Evolutionary conservation across 352 stramenopile genomes (phyloP).

Genomic region (Pythium oligandrum): DNA sequence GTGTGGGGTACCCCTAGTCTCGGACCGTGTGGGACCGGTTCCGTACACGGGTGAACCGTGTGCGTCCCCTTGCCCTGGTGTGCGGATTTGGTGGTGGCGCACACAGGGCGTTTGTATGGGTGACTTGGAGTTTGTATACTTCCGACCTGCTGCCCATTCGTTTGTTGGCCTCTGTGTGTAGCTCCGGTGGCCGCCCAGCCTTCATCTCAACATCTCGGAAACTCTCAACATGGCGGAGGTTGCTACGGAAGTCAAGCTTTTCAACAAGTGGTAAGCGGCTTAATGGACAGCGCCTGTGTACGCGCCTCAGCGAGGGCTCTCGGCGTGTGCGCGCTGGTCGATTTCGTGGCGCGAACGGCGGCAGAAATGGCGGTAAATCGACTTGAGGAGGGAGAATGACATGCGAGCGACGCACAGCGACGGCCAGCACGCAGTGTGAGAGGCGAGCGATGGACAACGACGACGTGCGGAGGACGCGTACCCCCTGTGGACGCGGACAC

Average conservation of each 20-base stretch:
- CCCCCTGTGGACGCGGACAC: too few relatives aligned
- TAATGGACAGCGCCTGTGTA: conserved; percentile 5
- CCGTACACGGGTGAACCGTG: too few relatives aligned
- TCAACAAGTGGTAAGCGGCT: conserved; percentile 90
- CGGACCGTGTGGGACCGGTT: too few relatives aligned
- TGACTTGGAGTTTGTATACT: conserved; percentile 57
- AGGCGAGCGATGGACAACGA: too few relatives aligned
- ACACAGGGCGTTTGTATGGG: conserved; percentile 44
- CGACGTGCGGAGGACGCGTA: conserved; percentile 15
- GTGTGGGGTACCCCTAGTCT: too few relatives aligned
- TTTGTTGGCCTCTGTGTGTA: conserved; percentile 37
- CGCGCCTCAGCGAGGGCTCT: not conserved
- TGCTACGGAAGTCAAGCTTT: conserved; percentile 93
- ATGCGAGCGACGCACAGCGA: too few relatives aligned
- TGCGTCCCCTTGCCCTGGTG: too few relatives aligned
- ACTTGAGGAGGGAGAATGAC: too few relatives aligned
- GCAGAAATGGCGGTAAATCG: conserved; percentile 5
- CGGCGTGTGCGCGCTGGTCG: too few relatives aligned
- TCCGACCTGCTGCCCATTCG: conserved; percentile 77
- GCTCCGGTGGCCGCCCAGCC: not conserved
- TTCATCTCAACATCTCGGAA: conserved; percentile 73
- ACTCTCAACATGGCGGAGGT: conserved; percentile 91
- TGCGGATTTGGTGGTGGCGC: too few relatives aligned
- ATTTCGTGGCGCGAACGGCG: too few relatives aligned
- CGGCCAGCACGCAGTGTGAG: too few relatives aligned